Conservation (phyloP, 257 asterid genomes). For the Solanum commersonii region DNA sequence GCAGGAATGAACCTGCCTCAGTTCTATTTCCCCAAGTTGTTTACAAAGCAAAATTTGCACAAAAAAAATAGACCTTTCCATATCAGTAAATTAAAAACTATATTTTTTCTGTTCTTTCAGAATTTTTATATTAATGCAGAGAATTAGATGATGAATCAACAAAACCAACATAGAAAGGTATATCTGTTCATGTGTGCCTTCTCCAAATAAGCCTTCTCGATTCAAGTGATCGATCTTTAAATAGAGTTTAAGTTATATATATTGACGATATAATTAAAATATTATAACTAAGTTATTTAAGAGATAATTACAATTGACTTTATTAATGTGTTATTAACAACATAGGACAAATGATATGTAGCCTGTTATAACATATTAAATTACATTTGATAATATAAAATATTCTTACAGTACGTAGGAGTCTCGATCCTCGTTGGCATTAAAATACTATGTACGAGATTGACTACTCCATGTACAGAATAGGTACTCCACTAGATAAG, state of each 20-base stretch:
- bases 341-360: not conserved
- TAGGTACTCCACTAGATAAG: not conserved
- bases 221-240: not conserved
- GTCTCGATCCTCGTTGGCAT: not conserved
- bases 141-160: not conserved
- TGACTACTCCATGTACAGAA: not conserved
- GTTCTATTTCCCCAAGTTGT: not conserved
- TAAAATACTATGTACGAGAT: not conserved
- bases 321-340: not conserved
- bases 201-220: not conserved
- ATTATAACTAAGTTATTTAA: not conserved
- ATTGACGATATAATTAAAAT: not conserved
- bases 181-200: conserved; percentile 6
- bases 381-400: not conserved
- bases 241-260: not conserved
- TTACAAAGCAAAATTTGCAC: not conserved
- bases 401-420: not conserved
- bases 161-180: not conserved
- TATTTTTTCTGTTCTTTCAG: not conserved
- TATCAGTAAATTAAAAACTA: not conserved
- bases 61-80: not conserved
- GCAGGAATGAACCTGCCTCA: conserved; percentile 5
- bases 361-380: not conserved
- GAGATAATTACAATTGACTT: not conserved
- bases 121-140: not conserved